Percentiles rank a stretch among this genome's conserved stretches.
phyloP scores from a whole-genome alignment of 106 monocot genomes.

The Allium cepa region DNA sequence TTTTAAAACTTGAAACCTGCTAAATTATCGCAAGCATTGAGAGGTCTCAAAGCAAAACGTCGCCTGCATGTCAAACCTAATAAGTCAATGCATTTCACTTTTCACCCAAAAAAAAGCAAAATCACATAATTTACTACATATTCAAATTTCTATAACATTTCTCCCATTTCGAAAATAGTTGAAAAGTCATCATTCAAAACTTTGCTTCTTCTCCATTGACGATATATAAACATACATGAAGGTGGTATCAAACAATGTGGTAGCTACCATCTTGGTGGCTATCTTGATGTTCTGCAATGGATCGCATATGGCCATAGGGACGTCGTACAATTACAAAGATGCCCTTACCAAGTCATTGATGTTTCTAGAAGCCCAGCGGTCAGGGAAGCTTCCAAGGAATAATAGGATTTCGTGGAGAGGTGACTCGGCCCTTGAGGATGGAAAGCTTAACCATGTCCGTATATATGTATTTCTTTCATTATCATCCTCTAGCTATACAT shows the following conservation, averaged over 20 bases:
- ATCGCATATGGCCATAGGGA: conserved; percentile 2
- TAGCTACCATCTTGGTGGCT: conserved; percentile 12
- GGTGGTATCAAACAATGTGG: not conserved
- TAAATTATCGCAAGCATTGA: not conserved
- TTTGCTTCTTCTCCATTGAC: not conserved
- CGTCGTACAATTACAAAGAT: conserved; percentile 36
- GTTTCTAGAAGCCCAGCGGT: conserved; percentile 62
- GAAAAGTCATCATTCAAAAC: not conserved
- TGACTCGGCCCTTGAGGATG: conserved; percentile 63
- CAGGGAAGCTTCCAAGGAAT: conserved; percentile 43
- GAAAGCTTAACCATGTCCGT: conserved; percentile 49
- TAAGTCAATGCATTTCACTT: not conserved
- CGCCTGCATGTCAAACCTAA: not conserved
- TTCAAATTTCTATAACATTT: not conserved
- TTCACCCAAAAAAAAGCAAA: not conserved
- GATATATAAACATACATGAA: not conserved
- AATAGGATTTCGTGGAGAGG: conserved; percentile 64
- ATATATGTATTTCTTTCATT: not conserved
- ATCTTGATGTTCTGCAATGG: conserved; percentile 17
- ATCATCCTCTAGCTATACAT: not conserved
- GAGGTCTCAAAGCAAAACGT: not conserved
- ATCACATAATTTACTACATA: not conserved
- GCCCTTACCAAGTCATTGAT: conserved; percentile 46
- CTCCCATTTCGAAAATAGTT: not conserved
- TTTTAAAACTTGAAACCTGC: not conserved